Base-by-base conservation (phyloP, 2,329 filamentous ascomycete species). In the Pestalotiopsis sp. region DNA sequence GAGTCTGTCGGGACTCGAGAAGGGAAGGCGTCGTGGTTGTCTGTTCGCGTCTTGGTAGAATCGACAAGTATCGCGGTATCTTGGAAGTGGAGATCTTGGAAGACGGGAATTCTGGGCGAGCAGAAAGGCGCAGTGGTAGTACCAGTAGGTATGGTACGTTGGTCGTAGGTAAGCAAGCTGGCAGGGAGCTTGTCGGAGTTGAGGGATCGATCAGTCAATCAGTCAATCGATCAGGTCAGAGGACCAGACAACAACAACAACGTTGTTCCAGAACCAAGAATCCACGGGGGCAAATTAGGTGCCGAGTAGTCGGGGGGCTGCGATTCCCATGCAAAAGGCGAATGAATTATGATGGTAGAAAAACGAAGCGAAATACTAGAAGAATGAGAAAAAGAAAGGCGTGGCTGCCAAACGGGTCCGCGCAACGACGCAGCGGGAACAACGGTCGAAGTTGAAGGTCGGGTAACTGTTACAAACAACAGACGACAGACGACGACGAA, bases 51-150 rank as follows among this genome's bases (percentile, higher is more conserved):
- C 65, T 65, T 67, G 59, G 62, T 39, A 23, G 57, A 49, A 58
- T 57, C 41, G 66, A 64, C 58, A 69, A 65, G 65, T 67, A 69
- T 66, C 67, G 52, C 58, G n/a, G 67, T 65, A 62, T 59, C 67
- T 39, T 45, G 17, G 61, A 20, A 67, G 65, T 67, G 65, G 65
- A 67, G 65, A 67, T 59, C 52, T n/a, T 52, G 36, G 23, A 31
- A 23, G 23, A 49, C 45, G 38, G n/a, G 38, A 38, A 49, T 38
- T 45, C 36, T 41, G 61, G 38, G 20, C 17, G 23, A 31, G 38
- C 31, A 41, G 36, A 31, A 45, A 27, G 27, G 39, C 27, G 58
- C 25, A 45, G 39, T 45, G 39, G 39, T 45, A 17, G 39, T 45
- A 52, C 17, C 45, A 4, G 7, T 52, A 52, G 45, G 45, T n/a